phyloP scores from a whole-genome alignment of 176 grass and related monocot genomes.

The Aegilops bicornis region DNA sequence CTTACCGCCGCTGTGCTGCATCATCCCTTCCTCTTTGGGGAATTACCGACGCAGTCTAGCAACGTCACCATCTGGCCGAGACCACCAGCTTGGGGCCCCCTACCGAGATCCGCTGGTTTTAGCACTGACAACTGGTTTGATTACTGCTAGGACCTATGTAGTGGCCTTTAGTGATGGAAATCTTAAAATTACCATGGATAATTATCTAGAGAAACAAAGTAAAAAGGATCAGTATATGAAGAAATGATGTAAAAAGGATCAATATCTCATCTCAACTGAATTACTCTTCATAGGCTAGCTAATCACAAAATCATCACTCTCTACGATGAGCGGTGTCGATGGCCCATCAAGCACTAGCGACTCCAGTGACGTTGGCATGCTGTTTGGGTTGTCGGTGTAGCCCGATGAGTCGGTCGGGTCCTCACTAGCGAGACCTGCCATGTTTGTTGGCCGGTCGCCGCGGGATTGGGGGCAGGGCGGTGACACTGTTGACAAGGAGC shows the following conservation, averaged over 20 bases:
- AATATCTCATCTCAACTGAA: constrained; percentile 23
- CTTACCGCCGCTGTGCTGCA: too few species aligned
- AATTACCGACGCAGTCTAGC: too few species aligned
- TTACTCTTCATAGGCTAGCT: constrained; percentile 20
- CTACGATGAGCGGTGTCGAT: constrained; percentile 24
- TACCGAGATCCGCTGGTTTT: too few species aligned
- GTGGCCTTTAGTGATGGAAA: background rate
- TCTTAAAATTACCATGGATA: background rate
- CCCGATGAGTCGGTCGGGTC: too few species aligned
- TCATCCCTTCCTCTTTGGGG: too few species aligned
- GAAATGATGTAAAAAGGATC: background rate
- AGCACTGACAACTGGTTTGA: background rate
- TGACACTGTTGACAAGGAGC: background rate
- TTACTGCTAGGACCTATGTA: background rate
- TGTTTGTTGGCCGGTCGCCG: background rate
- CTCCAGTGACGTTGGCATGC: constrained; percentile 1
- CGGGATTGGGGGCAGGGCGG: background rate
- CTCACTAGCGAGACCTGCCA: background rate
- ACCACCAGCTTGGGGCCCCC: too few species aligned
- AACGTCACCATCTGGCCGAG: too few species aligned
- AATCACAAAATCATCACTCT: constrained; percentile 37
- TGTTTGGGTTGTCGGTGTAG: background rate
- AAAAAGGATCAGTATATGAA: background rate
- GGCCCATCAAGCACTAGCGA: constrained; percentile 40
- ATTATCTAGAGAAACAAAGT: too few species aligned